Evolutionary conservation across 768 basidiomycete species (phyloP), one percentile per base, ranked within the genome.

Genomic region (Trametes cubensis): DNA sequence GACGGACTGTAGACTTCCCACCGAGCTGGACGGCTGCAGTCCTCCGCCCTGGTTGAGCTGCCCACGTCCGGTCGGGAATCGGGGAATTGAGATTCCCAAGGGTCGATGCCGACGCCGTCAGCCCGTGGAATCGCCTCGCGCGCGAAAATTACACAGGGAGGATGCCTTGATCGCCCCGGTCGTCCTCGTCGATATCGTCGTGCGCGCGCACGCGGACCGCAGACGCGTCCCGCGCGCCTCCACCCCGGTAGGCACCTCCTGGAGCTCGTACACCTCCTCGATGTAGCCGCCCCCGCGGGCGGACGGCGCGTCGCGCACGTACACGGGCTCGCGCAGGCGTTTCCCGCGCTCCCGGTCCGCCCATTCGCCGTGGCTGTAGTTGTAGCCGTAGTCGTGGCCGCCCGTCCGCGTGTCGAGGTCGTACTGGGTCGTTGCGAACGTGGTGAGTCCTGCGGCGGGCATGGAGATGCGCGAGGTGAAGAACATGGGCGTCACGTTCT

Each of bases 391-490:
- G 40, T 42, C 23, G 28, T 6, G 44, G 4, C 42, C n/a, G 26
- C 28, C 34, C 39, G 40, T 20, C 46, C 8, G 51, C 23, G 52
- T 34, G 28, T 41, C 30, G 15, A 53, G 46, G 40, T 50, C 39
- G 52, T 20, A 13, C 45, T 49, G 41, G 42, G 51, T 46, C n/a
- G 50, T 34, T 10, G 34, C 20, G 48, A 23, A 17, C 20, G 48
- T 49, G 25, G 48, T 49, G 48, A 49, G 48, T 14, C 48, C 28
- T n/a, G 39, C 51, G 25, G 39, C 52, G 45, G 49, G 61, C 54
- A 64, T 56, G 11, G 65, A 62, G 41, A 69, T 60, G 55, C 55
- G 61, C 17, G 66, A 55, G n/a, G 69, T 69, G 51, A 72, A 61
- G 28, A 70, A n/a, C 47, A 66, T 47, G 1, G 62, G 49, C 23